phyloP scores from a whole-genome alignment of 768 basidiomycete species.

The Russula sp. region DNA sequence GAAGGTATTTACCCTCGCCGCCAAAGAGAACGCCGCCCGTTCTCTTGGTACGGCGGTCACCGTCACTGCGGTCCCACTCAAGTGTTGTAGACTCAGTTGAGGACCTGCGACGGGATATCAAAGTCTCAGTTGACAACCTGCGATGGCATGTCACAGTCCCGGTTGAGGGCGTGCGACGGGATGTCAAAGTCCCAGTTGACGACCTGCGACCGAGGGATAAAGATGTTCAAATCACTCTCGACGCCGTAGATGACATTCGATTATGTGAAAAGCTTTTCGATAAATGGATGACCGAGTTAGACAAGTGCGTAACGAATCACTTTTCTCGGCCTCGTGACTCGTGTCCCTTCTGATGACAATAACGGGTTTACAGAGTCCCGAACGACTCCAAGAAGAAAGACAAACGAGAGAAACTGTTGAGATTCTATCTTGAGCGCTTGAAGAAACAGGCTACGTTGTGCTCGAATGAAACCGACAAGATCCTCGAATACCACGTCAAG shows the following conservation, averaged over 20 bases:
- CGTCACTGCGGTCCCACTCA: no score
- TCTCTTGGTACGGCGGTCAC: no score
- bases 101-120: no score
- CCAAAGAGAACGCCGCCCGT: no score
- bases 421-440: slow-evolving; percentile 7
- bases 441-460: slow-evolving; percentile 12
- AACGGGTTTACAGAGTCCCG: background rate
- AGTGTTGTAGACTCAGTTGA: no score
- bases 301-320: slow-evolving; percentile 16
- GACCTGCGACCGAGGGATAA: slow-evolving; percentile 1
- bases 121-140: no score
- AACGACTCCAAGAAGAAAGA: slow-evolving; percentile 10
- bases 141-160: background rate
- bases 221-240: slow-evolving; percentile 12
- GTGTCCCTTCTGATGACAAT: background rate
- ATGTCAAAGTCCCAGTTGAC: background rate
- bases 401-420: slow-evolving; percentile 3
- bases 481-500: slow-evolving; percentile 15
- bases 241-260: slow-evolving; percentile 20
- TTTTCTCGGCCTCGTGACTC: background rate
- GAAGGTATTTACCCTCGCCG: no score
- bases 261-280: slow-evolving; percentile 21
- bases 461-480: slow-evolving; percentile 16
- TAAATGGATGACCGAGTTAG: slow-evolving; percentile 12
- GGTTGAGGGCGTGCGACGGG: slow-evolving; percentile 9